Evolutionary conservation across 2,329 filamentous ascomycete genomes (phyloP), one percentile per base, ranked within the genome.

Genomic region (Fusarium tuaranense): DNA sequence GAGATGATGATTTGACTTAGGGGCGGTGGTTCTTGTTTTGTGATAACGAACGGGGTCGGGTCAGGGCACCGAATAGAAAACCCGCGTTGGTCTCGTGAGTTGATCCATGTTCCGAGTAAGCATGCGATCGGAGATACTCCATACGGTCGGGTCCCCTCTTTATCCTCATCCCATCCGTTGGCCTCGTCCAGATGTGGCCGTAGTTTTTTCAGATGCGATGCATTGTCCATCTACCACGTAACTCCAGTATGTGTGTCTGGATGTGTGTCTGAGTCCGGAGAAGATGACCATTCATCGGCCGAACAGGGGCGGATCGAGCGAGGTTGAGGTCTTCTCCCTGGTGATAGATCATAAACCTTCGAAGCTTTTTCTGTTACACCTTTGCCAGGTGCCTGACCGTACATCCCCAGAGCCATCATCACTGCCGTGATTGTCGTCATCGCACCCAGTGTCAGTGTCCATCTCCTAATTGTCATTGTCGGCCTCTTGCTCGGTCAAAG

Each of bases 71-170:
- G 67, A 25, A 30, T n/a, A 70, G 57, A 55, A 61, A 51, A 64
- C 48, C 30, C 27, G 55, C 34, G 12, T 39, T 63, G 71, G 61
- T 58, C 62, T 69, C 41, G 63, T 74, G 65, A 75, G 62, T 59
- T 27, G 59, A 59, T 63, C 53, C 63, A 16, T 38, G 62, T 30
- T 32, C 22, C 25, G 60, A 44, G 38, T n/a, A 46, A 58, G 51
- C 27, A 70, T 58, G 32, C 39, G 32, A 71, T 68, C 63, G 63
- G 64, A 70, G 48, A 66, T 74, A 55, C 74, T 73, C 69, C 67
- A 73, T 68, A 62, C 32, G 36, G 63, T 55, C 51, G 57, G 51
- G 59, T 70, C 62, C 66, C 51, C 63, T 63, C 65, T 55, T 55
- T 46, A 62, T 62, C 20, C 34, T 25, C 44, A 58, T 34, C 59